Evolutionary conservation across 441 rosid genomes (phyloP).

Genomic region (Raphanus hybrid): DNA sequence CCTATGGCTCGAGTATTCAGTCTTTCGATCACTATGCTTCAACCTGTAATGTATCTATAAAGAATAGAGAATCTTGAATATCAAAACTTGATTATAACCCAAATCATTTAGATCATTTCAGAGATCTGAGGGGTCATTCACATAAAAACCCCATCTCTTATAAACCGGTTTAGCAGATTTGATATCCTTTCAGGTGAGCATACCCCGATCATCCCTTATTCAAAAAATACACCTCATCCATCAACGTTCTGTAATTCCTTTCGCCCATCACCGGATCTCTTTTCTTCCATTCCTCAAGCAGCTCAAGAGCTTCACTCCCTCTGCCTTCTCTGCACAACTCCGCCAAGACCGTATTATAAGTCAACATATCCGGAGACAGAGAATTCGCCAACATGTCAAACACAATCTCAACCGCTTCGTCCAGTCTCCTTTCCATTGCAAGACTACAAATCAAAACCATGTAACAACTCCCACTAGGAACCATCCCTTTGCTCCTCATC

Average conservation of each 20-base stretch:
- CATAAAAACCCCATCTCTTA: too few relatives aligned
- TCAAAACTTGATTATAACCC: too few relatives aligned
- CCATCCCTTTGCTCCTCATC: constrained; percentile 65
- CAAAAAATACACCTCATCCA: constrained; percentile 55
- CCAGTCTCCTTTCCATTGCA: constrained; percentile 59
- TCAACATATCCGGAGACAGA: constrained; percentile 71
- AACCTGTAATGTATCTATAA: too few relatives aligned
- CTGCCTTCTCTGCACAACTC: constrained; percentile 77
- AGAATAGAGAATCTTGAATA: too few relatives aligned
- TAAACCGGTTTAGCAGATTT: too few relatives aligned
- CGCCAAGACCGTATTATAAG: constrained; percentile 76
- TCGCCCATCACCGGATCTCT: constrained; percentile 72
- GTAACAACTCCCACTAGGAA: constrained; percentile 64
- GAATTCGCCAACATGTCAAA: constrained; percentile 72
- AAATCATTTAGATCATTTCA: too few relatives aligned
- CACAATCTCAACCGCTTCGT: constrained; percentile 57
- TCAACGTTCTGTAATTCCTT: constrained; percentile 61
- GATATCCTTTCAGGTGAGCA: too few relatives aligned
- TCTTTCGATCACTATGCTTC: too few relatives aligned
- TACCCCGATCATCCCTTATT: constrained; percentile 24
- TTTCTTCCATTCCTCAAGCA: constrained; percentile 78
- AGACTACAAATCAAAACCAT: constrained; percentile 85
- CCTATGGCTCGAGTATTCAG: too few relatives aligned
- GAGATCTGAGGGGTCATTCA: too few relatives aligned
- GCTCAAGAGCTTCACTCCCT: constrained; percentile 65